Conservation (phyloP, 139 green algal species). For the Coelastrella sp. region DNA sequence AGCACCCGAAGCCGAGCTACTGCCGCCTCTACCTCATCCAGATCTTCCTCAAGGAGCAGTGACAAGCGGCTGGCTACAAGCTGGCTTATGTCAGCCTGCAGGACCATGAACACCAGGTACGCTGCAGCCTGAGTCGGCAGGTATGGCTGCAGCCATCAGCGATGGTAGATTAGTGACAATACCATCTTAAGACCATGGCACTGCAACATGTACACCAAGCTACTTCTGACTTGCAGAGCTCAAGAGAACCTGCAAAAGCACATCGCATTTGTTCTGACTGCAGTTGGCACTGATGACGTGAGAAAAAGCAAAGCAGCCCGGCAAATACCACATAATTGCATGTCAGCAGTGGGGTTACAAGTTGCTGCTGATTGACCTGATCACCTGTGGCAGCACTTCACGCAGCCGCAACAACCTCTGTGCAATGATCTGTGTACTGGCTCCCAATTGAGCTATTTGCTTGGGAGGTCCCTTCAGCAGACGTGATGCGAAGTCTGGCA, state of each 20-base stretch:
- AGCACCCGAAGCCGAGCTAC: constrained; percentile 58
- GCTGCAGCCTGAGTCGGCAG: background rate
- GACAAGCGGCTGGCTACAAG: constrained; percentile 66
- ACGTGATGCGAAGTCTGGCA: constrained; percentile 51
- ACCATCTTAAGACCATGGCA: background rate
- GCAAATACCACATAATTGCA: background rate
- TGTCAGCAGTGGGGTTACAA: background rate
- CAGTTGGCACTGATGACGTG: background rate
- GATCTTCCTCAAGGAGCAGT: constrained; percentile 67
- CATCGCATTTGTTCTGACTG: background rate
- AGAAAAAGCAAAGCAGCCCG: background rate
- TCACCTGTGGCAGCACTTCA: constrained; percentile 65
- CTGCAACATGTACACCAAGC: background rate
- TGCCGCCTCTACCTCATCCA: constrained; percentile 47
- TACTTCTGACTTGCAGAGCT: background rate
- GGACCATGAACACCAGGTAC: background rate
- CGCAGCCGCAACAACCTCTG: constrained; percentile 72
- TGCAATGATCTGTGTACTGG: constrained; percentile 51
- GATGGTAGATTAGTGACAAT: background rate
- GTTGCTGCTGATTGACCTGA: background rate
- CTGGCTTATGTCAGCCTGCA: constrained; percentile 61
- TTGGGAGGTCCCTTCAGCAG: constrained; percentile 57
- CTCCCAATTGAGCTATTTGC: constrained; percentile 54
- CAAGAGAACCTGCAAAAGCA: background rate
- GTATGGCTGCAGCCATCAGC: background rate